Conservation (phyloP, 306 rosid genomes). For the Trifolium pratense region DNA sequence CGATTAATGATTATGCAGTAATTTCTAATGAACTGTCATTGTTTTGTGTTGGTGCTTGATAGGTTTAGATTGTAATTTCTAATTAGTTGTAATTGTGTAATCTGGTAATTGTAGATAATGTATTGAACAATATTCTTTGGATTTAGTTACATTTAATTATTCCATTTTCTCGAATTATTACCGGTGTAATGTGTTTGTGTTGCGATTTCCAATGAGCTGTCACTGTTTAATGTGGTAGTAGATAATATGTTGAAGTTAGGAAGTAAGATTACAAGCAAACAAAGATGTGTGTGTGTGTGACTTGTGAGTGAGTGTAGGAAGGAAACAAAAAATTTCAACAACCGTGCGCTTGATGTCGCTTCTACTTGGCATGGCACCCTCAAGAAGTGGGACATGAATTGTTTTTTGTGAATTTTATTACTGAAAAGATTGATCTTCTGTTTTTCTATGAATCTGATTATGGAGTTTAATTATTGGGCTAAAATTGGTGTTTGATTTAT, state of each 20-base stretch:
- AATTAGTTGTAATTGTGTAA: neutral
- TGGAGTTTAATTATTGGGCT: neutral
- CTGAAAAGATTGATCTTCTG: neutral
- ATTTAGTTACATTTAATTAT: neutral
- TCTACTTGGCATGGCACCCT: neutral
- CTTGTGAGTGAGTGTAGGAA: too few relatives aligned
- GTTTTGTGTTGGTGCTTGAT: neutral
- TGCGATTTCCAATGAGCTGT: neutral
- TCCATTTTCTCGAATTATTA: too few relatives aligned
- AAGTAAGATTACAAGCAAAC: too few relatives aligned
- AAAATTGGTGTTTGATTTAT: neutral
- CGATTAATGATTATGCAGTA: too few relatives aligned
- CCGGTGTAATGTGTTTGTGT: neutral
- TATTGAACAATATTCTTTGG: too few relatives aligned
- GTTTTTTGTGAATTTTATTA: neutral
- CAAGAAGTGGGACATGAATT: neutral
- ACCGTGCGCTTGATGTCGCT: neutral
- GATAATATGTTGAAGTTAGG: neutral
- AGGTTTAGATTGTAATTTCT: neutral
- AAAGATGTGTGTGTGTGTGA: too few relatives aligned
- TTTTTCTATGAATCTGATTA: neutral
- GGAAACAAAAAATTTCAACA: too few relatives aligned
- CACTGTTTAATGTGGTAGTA: neutral
- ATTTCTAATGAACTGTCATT: too few relatives aligned
- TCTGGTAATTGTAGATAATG: neutral